Base-by-base conservation (phyloP, 345 rosid species). In the Hibiscus mutabilis region DNA sequence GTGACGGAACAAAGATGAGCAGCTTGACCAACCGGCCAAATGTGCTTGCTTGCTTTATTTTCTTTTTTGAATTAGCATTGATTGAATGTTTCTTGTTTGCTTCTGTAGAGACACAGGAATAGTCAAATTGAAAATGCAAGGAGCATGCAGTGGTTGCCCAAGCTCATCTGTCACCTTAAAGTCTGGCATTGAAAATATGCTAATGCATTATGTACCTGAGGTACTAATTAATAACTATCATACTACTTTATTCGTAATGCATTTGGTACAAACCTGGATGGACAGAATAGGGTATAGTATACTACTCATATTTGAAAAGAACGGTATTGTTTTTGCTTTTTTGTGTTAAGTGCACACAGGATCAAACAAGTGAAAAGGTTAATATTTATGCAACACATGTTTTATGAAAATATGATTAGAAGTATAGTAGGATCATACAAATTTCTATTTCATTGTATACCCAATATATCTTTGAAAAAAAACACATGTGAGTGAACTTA, bases 111-210 rank as follows among this genome's bases (percentile, higher is more conserved):
- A 95, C 76, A 92, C 93, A 22, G 97, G 97, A 71, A 74, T 89
- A 63, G 97, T 95, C 75, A 95, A 87, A 83, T 84, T 95, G 85
- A 76, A 81, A 74, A 92, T 95, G 99, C 97, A 95, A 85, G 97
- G 99, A 78, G 97, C 97, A 35, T 95, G 99, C 81, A 95, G 97
- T 53, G 99, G 99, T 71, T 95, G 99, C 80, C 99, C 99, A 21
- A 95, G 97, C 81, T 95, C 97, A 60, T 85, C 99, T 21, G 97
- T 95, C 75, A 95, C 99, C 60, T 75, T 95, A 84, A 95, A 95
- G 83, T 95, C 97, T 68, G 97, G 99, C 70, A 92, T 95, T 24
- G 97, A 92, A 70, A 95, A 92, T 82, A 95, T 95, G 99, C 79
- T 95, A 71, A 95, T 95, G 99, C 99, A 95, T 80, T 95, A 95